These are phyloP conservation scores for Micractinium sp. DNA, from an alignment of 139 green algal species.

Conservation along the genomic window DNA sequence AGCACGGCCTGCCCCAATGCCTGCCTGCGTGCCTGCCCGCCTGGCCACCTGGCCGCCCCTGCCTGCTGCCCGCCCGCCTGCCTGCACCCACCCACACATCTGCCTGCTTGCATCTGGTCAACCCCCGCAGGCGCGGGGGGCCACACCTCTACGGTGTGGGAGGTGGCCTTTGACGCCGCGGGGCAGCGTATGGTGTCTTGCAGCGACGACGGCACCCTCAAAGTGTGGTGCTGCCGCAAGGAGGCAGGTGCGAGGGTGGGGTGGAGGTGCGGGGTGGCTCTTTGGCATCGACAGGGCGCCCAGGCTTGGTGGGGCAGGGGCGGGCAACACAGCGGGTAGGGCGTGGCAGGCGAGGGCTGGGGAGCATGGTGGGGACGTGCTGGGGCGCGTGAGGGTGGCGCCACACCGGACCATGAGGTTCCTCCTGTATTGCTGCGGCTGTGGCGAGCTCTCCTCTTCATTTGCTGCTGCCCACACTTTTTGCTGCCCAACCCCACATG, in stretches of 20 bases:
- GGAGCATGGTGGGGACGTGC: too few species aligned
- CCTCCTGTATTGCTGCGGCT: too few species aligned
- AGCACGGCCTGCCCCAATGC: too few species aligned
- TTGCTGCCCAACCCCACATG: neutral
- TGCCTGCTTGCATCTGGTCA: neutral
- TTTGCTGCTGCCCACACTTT: neutral
- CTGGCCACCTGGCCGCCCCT: neutral
- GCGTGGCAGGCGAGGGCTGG: too few species aligned
- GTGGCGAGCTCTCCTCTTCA: neutral
- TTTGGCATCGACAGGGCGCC: too few species aligned
- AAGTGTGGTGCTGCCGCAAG: conserved; percentile 64
- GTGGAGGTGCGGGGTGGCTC: too few species aligned
- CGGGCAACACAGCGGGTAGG: neutral
- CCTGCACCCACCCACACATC: neutral
- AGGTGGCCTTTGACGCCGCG: conserved; percentile 67
- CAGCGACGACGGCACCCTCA: conserved; percentile 85
- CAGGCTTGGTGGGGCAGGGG: too few species aligned
- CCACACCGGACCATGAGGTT: too few species aligned
- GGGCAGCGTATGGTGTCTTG: conserved; percentile 82
- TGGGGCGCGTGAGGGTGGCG: too few species aligned
- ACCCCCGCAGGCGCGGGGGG: conserved; percentile 47
- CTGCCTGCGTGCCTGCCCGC: neutral
- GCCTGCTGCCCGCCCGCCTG: neutral
- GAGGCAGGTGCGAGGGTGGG: conserved; percentile 3
- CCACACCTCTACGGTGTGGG: conserved; percentile 91